Conservation (phyloP, 139 green algal species). For the Chlorella sp. region DNA sequence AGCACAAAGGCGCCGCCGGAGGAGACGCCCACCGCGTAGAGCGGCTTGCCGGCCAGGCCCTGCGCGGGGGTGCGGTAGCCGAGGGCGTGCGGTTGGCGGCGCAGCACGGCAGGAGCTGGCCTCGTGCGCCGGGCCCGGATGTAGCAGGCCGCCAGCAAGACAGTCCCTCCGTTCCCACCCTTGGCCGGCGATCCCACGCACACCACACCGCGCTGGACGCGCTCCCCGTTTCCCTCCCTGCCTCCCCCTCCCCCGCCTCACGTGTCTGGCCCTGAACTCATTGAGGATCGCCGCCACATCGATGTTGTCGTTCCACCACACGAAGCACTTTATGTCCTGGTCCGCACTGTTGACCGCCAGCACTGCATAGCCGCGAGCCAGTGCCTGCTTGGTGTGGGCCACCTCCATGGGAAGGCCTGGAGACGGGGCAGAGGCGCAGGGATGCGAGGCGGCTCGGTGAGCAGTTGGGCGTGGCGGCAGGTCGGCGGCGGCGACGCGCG, state of each 20-base stretch:
- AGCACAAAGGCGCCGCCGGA: constrained; percentile 9
- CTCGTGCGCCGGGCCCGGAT: background rate
- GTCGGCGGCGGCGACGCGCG: too few relatives aligned
- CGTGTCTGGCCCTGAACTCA: background rate
- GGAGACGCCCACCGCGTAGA: constrained; percentile 4
- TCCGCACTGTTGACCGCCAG: background rate
- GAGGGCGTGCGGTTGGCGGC: too few relatives aligned
- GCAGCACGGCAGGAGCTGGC: background rate
- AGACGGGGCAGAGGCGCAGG: too few relatives aligned
- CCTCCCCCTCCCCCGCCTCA: background rate
- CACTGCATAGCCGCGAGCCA: constrained; percentile 19
- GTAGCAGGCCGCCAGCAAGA: background rate
- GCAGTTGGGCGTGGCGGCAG: too few relatives aligned
- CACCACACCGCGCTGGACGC: background rate
- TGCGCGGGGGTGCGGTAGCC: background rate
- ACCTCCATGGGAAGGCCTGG: constrained; percentile 26
- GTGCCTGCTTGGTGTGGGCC: constrained; percentile 26
- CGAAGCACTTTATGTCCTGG: constrained; percentile 11
- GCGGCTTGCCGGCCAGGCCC: background rate
- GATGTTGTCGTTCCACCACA: too few relatives aligned
- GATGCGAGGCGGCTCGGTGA: too few relatives aligned
- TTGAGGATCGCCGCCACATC: background rate
- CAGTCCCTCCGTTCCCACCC: too few relatives aligned
- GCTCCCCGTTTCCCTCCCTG: background rate
- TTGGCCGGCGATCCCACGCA: too few relatives aligned